These are phyloP conservation scores for Drosera capensis DNA, from an alignment of 148 eudicot genomes.

Conservation along the genomic window DNA sequence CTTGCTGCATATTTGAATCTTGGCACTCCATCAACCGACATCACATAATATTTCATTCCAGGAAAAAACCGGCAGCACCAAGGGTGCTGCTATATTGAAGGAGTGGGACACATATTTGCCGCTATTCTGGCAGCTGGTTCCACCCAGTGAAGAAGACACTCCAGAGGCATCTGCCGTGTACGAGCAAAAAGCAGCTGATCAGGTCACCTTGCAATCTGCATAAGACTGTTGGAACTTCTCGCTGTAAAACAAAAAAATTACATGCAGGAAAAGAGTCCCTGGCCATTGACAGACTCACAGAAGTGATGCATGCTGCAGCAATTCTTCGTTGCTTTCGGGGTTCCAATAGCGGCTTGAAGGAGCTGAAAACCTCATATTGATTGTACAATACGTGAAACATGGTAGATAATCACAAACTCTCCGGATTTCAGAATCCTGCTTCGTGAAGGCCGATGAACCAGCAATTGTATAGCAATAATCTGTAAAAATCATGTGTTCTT, in stretches of 20 bases:
- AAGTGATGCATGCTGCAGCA: neutral
- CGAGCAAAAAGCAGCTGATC: constrained; percentile 35
- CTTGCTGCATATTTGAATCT: neutral
- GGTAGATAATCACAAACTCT: neutral
- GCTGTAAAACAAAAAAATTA: too few species aligned
- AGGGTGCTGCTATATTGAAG: constrained; percentile 69
- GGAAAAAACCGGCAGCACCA: constrained; percentile 94
- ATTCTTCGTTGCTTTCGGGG: neutral
- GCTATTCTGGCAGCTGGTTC: constrained; percentile 95
- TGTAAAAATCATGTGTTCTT: neutral
- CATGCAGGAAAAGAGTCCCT: too few species aligned
- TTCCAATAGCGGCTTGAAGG: neutral
- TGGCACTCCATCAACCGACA: constrained; percentile 2
- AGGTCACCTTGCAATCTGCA: constrained; percentile 69
- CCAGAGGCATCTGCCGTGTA: constrained; percentile 89
- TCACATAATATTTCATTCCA: constrained; percentile 10
- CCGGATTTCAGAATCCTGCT: neutral
- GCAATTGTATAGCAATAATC: neutral
- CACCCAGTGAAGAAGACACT: constrained; percentile 99
- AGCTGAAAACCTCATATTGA: neutral
- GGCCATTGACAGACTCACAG: too few species aligned
- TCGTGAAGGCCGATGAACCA: neutral
- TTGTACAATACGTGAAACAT: neutral
- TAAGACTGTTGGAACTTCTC: constrained; percentile 2
- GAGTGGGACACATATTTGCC: constrained; percentile 92